Conservation (phyloP, 2,329 filamentous ascomycete genomes). For the Fusarium heterosporum region DNA sequence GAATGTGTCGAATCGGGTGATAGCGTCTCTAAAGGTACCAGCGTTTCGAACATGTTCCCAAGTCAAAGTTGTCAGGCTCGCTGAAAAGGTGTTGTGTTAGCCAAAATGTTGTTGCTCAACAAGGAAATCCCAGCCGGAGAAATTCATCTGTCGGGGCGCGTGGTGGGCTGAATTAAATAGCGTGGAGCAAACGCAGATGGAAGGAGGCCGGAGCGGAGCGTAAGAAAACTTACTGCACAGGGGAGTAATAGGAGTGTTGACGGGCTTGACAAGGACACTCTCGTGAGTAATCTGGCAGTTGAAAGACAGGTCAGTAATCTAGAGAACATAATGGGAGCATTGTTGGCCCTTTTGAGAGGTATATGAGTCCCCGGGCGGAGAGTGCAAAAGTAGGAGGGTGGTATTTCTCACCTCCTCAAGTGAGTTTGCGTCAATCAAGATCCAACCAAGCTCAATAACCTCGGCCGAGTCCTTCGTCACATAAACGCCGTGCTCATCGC, state of each 20-base stretch:
- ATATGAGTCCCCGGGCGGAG: conserved; percentile 7
- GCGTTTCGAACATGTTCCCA: conserved; percentile 99
- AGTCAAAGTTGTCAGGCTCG: conserved; percentile 95
- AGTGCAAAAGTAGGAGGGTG: conserved; percentile 15
- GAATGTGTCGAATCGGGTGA: conserved; percentile 94
- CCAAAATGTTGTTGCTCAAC: conserved; percentile 15
- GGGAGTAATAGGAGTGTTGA: conserved; percentile 98
- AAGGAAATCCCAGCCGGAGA: neutral
- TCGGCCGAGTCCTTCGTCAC: conserved; percentile 99
- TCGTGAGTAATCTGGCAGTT: conserved; percentile 84
- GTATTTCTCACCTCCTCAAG: conserved; percentile 83
- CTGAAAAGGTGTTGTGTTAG: conserved; percentile 60
- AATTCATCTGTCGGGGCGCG: conserved; percentile 21
- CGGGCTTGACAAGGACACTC: conserved; percentile 95
- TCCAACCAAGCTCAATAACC: conserved; percentile 99
- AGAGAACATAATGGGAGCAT: neutral
- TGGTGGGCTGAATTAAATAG: conserved; percentile 30
- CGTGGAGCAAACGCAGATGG: conserved; percentile 39
- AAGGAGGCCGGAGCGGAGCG: conserved; percentile 35
- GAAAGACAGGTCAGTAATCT: conserved; percentile 28
- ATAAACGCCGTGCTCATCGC: conserved; percentile 98
- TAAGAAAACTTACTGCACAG: conserved; percentile 86
- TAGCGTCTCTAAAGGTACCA: conserved; percentile 95
- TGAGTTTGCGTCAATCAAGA: conserved; percentile 89
- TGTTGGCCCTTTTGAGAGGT: neutral